Conservation (phyloP, 805 yeast species). For the Torulaspora maleeae region DNA sequence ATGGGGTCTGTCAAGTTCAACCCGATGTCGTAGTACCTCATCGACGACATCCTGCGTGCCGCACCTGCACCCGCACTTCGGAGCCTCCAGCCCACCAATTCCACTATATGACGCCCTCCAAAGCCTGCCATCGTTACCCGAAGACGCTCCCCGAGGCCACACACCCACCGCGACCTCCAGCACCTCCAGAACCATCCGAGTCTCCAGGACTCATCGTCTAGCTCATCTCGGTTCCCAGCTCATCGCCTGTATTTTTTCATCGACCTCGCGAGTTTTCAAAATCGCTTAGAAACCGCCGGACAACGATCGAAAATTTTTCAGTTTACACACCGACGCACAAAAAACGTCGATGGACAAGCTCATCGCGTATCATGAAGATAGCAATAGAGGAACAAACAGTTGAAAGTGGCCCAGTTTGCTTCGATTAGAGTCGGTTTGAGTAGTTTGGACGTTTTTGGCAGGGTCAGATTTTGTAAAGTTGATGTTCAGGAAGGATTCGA, state of each 20-base stretch:
- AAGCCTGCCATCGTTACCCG: not conserved
- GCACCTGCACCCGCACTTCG: not conserved
- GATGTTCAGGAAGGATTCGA: not conserved
- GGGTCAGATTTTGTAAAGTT: not conserved
- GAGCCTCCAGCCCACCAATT: not conserved
- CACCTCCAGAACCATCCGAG: not conserved
- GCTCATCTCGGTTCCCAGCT: slow-evolving; percentile 17
- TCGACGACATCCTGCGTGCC: slow-evolving; percentile 2
- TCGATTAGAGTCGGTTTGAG: not conserved
- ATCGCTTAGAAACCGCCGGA: slow-evolving; percentile 9
- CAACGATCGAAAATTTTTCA: slow-evolving; percentile 8
- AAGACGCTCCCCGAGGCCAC: not conserved
- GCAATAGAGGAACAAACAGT: not conserved
- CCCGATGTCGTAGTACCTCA: slow-evolving; percentile 43
- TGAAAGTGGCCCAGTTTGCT: not conserved
- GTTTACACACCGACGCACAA: slow-evolving; percentile 6
- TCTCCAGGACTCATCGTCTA: slow-evolving; percentile 2
- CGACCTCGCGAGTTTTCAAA: slow-evolving; percentile 3
- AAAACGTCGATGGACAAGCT: slow-evolving; percentile 6
- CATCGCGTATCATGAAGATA: slow-evolving; percentile 5
- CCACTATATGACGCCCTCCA: not conserved
- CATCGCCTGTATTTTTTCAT: slow-evolving; percentile 7
- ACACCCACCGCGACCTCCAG: not conserved
- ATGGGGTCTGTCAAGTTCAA: slow-evolving; percentile 85
- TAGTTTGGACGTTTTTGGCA: not conserved